These are phyloP conservation scores for Dacryopinax primogenitus DNA, from an alignment of 768 basidiomycete genomes.

Conservation along the genomic window DNA sequence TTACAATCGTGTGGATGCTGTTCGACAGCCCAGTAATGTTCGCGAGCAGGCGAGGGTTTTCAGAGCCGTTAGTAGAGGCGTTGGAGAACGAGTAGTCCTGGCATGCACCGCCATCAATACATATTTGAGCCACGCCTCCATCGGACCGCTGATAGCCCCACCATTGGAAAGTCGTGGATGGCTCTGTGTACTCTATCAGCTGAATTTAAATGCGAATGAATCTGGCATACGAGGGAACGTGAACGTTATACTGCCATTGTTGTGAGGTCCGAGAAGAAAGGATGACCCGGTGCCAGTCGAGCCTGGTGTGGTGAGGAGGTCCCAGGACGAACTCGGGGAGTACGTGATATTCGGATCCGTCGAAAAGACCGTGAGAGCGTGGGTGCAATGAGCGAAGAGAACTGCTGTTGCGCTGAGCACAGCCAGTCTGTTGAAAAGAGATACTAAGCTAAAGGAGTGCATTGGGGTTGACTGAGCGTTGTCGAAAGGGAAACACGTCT, in stretches of 20 bases:
- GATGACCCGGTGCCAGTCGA: not conserved
- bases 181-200: not conserved
- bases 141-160: conserved; percentile 14
- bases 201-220: not conserved
- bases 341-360: conserved; percentile 4
- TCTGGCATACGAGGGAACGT: conserved; percentile 8
- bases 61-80: not conserved
- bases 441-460: not conserved
- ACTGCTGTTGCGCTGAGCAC: not conserved
- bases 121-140: conserved; percentile 7
- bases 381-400: not conserved
- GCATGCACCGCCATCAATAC: conserved; percentile 9
- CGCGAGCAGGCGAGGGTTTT: not conserved
- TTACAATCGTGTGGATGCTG: not conserved
- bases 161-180: not conserved
- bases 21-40: conserved; percentile 2
- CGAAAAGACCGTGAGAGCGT: not conserved
- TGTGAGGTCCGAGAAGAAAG: not conserved
- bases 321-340: not conserved
- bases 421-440: not conserved
- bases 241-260: conserved; percentile 3
- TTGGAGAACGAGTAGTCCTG: conserved; percentile 1
- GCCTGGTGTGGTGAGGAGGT: conserved; percentile 1
- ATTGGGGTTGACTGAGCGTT: not conserved
- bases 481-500: not conserved